Conservation (phyloP, 2,329 filamentous ascomycete species). For the Ophiostoma piceae region DNA sequence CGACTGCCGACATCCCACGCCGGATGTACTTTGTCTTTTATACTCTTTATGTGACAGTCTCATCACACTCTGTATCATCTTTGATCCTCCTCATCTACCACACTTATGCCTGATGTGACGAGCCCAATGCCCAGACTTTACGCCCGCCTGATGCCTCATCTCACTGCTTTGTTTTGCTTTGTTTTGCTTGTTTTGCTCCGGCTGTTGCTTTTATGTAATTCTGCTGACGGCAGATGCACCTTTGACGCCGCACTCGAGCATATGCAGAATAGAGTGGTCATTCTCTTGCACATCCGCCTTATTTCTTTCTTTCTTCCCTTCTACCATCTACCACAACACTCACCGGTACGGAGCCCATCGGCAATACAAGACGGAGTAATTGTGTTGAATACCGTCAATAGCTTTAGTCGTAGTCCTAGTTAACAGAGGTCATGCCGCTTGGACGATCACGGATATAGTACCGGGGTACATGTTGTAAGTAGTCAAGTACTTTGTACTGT, state of each 20-base stretch:
- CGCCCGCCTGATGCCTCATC: not conserved
- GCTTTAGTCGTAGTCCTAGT: too few species aligned
- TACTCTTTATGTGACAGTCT: not conserved
- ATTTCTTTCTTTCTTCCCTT: too few species aligned
- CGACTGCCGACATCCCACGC: not conserved
- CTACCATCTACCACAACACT: too few species aligned
- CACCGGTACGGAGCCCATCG: not conserved
- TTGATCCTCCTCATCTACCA: not conserved
- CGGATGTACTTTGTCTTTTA: not conserved
- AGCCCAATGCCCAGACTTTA: slow-evolving; percentile 4
- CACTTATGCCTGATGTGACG: not conserved
- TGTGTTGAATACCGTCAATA: not conserved
- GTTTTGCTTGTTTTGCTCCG: not conserved
- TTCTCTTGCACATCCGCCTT: too few species aligned
- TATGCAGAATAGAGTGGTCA: not conserved
- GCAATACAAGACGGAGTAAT: not conserved
- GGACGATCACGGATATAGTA: slow-evolving; percentile 11
- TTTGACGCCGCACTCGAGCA: not conserved
- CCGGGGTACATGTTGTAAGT: slow-evolving; percentile 1
- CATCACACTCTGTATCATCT: not conserved
- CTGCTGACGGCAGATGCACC: not conserved
- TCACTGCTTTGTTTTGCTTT: not conserved
- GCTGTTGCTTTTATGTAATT: not conserved
- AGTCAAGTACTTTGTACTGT: not conserved
- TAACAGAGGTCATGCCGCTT: not conserved